Base-by-base conservation (phyloP, 805 yeast genomes). In the Wickerhamiella alocasiicola region DNA sequence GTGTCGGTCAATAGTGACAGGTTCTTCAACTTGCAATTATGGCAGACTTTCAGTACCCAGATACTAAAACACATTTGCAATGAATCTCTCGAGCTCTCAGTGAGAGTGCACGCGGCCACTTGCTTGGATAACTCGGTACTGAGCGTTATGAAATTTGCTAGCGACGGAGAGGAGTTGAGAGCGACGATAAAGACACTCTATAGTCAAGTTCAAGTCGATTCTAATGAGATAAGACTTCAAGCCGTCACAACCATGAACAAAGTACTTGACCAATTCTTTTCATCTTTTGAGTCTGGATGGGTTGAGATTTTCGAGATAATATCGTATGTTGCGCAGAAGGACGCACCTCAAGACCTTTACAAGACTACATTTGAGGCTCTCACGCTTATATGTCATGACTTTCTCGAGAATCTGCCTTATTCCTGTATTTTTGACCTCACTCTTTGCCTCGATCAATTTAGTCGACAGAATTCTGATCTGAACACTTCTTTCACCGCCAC, bases 401-500 rank as follows among this genome's bases (percentile, higher is more conserved):
- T 88, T 52, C 59, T 91, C 36, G 76, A 73, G 29, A 65, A 76
- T 3, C 63, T 91, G 9, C 94, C 96, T 0, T 58, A 68, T 25
- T 61, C 64, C n/a, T 78, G 78, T 42, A 65, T 82, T 27, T 71
- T 69, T 44, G 65, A 68, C 2, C 68, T 87, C 30, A 74, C 85
- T 44, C 84, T 82, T 47, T 74, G 87, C 1, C 63, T 88, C 27
- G 71, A 68, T 50, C 71, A 74, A 46, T 88, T 83, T 58, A 77
- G 83, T 25, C 60, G 68, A 2, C 97, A 91, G 52, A 61, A 58
- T 1, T 66, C 64, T 46, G 95, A 88, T 49, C 58, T 88, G 48
- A 88, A 88, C 56, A 81, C 84, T 16, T 82, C 96, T 0, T 85
- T 88, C 55, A 82, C 94, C 36, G 78, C 95, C 0, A 81, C 85